phyloP scores from a whole-genome alignment of 176 grass and related monocot species.

The Stipa capillata region DNA sequence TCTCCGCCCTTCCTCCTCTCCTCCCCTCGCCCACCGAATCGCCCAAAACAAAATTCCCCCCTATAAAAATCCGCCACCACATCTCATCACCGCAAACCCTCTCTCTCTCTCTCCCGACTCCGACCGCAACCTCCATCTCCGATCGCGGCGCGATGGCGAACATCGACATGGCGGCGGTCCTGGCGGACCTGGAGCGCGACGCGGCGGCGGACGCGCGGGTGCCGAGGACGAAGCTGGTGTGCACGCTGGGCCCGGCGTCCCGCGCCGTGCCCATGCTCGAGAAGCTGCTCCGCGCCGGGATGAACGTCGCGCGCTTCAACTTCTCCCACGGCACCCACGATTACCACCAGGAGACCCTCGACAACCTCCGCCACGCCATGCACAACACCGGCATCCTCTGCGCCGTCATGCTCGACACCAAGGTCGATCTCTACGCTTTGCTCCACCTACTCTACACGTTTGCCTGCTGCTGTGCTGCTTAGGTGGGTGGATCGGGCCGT shows the following conservation, averaged over 20 bases:
- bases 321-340: conserved; percentile 86
- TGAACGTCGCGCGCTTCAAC: conserved; percentile 98
- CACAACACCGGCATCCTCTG: conserved; percentile 81
- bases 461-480: background rate
- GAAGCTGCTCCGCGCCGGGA: conserved; percentile 89
- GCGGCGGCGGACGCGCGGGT: background rate
- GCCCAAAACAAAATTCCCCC: background rate
- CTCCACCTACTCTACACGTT: background rate
- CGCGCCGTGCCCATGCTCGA: conserved; percentile 77
- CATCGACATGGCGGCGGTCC: conserved; percentile 67
- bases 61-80: too few species aligned
- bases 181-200: conserved; percentile 38
- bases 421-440: too few species aligned
- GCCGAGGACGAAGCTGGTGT: conserved; percentile 90
- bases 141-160: conserved; percentile 46
- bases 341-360: conserved; percentile 91
- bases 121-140: too few species aligned
- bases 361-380: conserved; percentile 72
- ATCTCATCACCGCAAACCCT: too few species aligned
- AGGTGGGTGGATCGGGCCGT: background rate
- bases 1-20: too few species aligned
- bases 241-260: conserved; percentile 90
- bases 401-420: conserved; percentile 96
- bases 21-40: conserved; percentile 31
- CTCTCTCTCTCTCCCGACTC: too few species aligned